These are phyloP conservation scores for Boletus tylopilopsis DNA, from an alignment of 768 basidiomycete genomes.

Conservation along the genomic window DNA sequence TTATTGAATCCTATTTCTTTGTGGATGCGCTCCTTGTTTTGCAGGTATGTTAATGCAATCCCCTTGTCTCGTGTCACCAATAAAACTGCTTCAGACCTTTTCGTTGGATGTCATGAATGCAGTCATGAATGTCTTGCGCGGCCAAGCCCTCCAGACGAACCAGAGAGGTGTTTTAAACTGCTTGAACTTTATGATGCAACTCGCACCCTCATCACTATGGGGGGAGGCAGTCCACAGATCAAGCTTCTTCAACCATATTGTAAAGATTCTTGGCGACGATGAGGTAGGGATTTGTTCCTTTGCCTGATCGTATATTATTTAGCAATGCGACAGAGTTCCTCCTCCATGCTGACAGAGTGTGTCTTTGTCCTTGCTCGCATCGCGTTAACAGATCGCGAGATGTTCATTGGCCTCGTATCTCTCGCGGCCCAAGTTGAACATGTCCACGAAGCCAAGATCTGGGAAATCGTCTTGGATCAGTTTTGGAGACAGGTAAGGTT, in stretches of 20 bases:
- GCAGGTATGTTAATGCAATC: slow-evolving; percentile 44
- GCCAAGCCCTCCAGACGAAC: slow-evolving; percentile 49
- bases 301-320: slow-evolving; percentile 3
- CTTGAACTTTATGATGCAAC: slow-evolving; percentile 58
- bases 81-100: slow-evolving; percentile 41
- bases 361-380: slow-evolving; percentile 75
- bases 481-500: slow-evolving; percentile 74
- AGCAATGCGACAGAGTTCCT: slow-evolving; percentile 24
- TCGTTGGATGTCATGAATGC: slow-evolving; percentile 57
- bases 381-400: slow-evolving; percentile 55
- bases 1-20: slow-evolving; percentile 79
- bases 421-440: slow-evolving; percentile 50
- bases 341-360: slow-evolving; percentile 55
- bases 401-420: slow-evolving; percentile 70
- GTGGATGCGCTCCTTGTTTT: slow-evolving; percentile 60
- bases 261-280: slow-evolving; percentile 59
- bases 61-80: not conserved
- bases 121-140: slow-evolving; percentile 47
- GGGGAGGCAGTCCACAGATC: slow-evolving; percentile 69
- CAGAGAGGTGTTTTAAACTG: slow-evolving; percentile 59
- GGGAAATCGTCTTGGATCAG: slow-evolving; percentile 67
- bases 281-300: slow-evolving; percentile 44
- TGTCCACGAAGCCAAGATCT: slow-evolving; percentile 51
- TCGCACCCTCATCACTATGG: slow-evolving; percentile 63
- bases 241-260: slow-evolving; percentile 63